These are phyloP conservation scores for Pseudoturritis turrita DNA, from an alignment of 345 rosid species.

Conservation along the genomic window DNA sequence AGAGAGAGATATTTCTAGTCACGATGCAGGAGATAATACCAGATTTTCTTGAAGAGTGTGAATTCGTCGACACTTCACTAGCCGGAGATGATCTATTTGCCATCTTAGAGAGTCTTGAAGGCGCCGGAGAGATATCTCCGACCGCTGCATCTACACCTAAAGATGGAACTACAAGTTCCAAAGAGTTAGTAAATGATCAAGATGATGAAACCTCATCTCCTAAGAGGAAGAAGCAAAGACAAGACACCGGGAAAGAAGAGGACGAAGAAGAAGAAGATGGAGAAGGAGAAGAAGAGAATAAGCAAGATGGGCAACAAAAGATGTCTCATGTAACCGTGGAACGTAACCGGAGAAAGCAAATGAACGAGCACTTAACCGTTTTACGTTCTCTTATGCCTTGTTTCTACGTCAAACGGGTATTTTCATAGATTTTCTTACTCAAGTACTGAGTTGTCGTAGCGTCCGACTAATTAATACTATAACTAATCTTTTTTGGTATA, in stretches of 20 bases:
- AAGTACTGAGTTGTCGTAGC: neutral
- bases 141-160: conserved; percentile 32
- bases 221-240: conserved; percentile 44
- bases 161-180: conserved; percentile 26
- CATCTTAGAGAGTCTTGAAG: conserved; percentile 69
- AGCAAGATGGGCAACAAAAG: conserved; percentile 58
- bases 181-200: conserved; percentile 14
- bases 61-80: conserved; percentile 45
- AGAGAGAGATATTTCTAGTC: neutral
- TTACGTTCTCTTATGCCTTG: conserved; percentile 94
- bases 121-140: conserved; percentile 50
- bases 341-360: conserved; percentile 95
- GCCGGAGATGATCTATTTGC: conserved; percentile 73
- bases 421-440: neutral
- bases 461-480: neutral
- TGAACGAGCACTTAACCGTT: conserved; percentile 85
- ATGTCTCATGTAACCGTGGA: conserved; percentile 91
- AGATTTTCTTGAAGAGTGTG: conserved; percentile 48
- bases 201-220: conserved; percentile 11
- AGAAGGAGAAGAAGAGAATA: conserved; percentile 32
- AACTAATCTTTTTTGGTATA: conserved; percentile 1
- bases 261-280: conserved; percentile 28
- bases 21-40: conserved; percentile 45
- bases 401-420: conserved; percentile 97
- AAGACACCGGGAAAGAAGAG: conserved; percentile 27